These are phyloP conservation scores for Castanospermum australe DNA, from an alignment of 306 rosid species.

Conservation along the genomic window DNA sequence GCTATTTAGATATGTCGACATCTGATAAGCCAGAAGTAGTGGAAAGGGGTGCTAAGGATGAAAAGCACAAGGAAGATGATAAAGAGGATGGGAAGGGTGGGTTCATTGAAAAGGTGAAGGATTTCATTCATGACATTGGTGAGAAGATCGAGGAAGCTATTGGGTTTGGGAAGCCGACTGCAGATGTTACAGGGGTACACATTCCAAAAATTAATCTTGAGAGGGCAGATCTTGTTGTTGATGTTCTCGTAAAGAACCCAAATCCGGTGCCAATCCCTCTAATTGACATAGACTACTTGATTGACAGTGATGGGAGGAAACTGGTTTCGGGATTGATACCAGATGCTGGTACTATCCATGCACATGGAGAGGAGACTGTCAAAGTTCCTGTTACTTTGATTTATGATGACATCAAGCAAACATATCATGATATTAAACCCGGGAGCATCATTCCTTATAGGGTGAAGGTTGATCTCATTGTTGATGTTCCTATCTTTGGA, in stretches of 20 bases:
- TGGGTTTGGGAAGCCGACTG: constrained; percentile 94
- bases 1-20: constrained; percentile 55
- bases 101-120: constrained; percentile 85
- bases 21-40: constrained; percentile 58
- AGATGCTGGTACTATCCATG: constrained; percentile 84
- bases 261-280: constrained; percentile 94
- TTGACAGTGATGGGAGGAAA: constrained; percentile 91
- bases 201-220: constrained; percentile 68
- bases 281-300: constrained; percentile 73
- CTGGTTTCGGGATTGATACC: constrained; percentile 89
- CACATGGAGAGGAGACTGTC: constrained; percentile 87
- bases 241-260: constrained; percentile 86
- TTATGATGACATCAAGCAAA: constrained; percentile 78
- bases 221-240: constrained; percentile 74
- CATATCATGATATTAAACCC: constrained; percentile 69
- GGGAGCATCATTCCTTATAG: constrained; percentile 84
- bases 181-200: constrained; percentile 72
- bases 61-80: constrained; percentile 48
- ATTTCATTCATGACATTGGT: constrained; percentile 88
- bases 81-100: constrained; percentile 67
- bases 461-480: constrained; percentile 79
- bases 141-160: constrained; percentile 87
- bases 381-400: constrained; percentile 71
- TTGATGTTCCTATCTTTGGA: constrained; percentile 87
- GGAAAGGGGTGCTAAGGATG: constrained; percentile 57